Conservation (phyloP, 495 filamentous ascomycete species). For the Recurvomyces mirabilis region DNA sequence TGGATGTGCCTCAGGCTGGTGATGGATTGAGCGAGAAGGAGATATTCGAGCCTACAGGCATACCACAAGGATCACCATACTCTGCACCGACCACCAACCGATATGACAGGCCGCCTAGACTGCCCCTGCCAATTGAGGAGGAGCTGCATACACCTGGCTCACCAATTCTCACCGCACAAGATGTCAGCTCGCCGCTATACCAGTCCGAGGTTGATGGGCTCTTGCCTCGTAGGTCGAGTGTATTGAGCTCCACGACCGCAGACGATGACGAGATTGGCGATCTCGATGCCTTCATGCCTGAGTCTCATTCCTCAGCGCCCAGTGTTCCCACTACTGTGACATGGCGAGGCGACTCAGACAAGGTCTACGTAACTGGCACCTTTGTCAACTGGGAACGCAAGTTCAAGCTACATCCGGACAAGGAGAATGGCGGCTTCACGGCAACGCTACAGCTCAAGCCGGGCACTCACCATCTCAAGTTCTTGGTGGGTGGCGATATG, state of each 20-base stretch:
- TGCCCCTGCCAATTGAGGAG: conserved; percentile 86
- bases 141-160: conserved; percentile 76
- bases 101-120: conserved; percentile 65
- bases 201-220: conserved; percentile 37
- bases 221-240: conserved; percentile 47
- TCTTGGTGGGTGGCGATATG: conserved; percentile 91
- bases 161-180: conserved; percentile 61
- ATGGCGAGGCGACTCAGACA: conserved; percentile 69
- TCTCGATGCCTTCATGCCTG: conserved; percentile 38
- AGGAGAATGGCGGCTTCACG: conserved; percentile 38
- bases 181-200: conserved; percentile 40
- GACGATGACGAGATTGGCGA: conserved; percentile 75
- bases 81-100: conserved; percentile 27
- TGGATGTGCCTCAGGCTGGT: conserved; percentile 11
- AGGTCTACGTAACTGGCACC: conserved; percentile 92
- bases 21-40: conserved; percentile 10
- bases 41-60: not conserved
- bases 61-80: conserved; percentile 17
- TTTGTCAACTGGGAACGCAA: conserved; percentile 95
- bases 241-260: conserved; percentile 55
- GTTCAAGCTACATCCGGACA: conserved; percentile 60
- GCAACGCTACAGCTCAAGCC: conserved; percentile 71
- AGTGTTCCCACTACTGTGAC: conserved; percentile 72
- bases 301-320: conserved; percentile 48
- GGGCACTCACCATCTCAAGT: conserved; percentile 92